A percentile compares a stretch with the other conserved stretches of the same genome.
phyloP scores from a whole-genome alignment of 208 protist species.

The Trypanosoma melophagium region DNA sequence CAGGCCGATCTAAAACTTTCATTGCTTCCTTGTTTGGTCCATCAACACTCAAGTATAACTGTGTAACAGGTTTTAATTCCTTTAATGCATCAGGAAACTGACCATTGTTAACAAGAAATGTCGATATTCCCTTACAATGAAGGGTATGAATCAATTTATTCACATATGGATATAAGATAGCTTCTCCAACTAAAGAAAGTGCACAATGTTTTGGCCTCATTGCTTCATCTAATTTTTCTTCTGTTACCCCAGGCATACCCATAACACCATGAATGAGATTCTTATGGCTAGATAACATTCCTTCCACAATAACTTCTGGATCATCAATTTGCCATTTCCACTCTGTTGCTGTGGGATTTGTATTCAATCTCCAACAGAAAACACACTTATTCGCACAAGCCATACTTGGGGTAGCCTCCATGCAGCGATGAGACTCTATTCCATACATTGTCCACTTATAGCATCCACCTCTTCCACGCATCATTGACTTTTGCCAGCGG shows the following conservation, averaged over 20 bases:
- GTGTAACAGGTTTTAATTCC: constrained; percentile 77
- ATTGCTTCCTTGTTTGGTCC: constrained; percentile 88
- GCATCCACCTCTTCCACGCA: constrained; percentile 95
- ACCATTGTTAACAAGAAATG: constrained; percentile 94
- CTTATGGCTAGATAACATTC: constrained; percentile 78
- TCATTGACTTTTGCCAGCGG: constrained; percentile 97
- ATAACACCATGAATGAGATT: constrained; percentile 75
- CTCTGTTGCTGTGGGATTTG: constrained; percentile 89
- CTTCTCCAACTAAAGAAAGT: constrained; percentile 94
- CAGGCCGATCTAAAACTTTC: constrained; percentile 88
- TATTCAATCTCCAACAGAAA: constrained; percentile 95
- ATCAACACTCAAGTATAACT: constrained; percentile 95
- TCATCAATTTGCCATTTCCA: constrained; percentile 95
- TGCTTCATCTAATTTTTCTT: constrained; percentile 76
- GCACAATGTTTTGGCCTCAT: constrained; percentile 91
- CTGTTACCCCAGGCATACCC: constrained; percentile 91
- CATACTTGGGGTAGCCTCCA: constrained; percentile 96
- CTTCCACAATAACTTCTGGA: constrained; percentile 81
- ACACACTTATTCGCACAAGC: constrained; percentile 96
- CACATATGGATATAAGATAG: constrained; percentile 95
- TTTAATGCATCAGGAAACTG: constrained; percentile 87
- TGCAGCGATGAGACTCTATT: constrained; percentile 94
- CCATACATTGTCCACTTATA: constrained; percentile 99
- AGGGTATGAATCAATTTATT: constrained; percentile 88
- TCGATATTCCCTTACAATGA: constrained; percentile 82